Percentiles rank a stretch among this genome's conserved stretches.
Conservation (phyloP, 495 filamentous ascomycete genomes). For the Tuber borchii region DNA sequence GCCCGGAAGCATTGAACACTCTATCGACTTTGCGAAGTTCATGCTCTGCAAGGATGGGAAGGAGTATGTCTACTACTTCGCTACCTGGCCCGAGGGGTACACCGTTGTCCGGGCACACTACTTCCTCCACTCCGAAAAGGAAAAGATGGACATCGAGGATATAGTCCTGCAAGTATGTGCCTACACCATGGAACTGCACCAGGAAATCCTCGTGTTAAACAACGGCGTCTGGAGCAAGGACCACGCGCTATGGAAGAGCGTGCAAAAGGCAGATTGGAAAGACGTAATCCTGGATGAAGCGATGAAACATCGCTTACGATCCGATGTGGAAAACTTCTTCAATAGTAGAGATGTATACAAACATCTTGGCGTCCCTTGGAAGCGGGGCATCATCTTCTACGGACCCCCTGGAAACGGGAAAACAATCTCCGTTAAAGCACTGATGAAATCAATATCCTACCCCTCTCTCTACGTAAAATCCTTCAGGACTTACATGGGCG, state of each 20-base stretch:
- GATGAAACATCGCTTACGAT: conserved; percentile 56
- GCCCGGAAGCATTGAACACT: conserved; percentile 46
- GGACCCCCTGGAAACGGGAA: conserved; percentile 57
- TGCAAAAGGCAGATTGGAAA: conserved; percentile 55
- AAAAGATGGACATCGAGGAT: conserved; percentile 46
- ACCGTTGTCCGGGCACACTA: conserved; percentile 44
- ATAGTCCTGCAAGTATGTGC: conserved; percentile 50
- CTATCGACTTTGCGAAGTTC: conserved; percentile 51
- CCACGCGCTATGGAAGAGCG: conserved; percentile 52
- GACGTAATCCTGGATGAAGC: conserved; percentile 58
- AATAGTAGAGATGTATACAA: conserved; percentile 50
- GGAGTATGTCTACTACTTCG: conserved; percentile 53
- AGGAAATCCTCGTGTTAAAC: conserved; percentile 62
- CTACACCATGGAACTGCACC: conserved; percentile 51
- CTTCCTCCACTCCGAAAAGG: conserved; percentile 47
- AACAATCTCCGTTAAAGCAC: conserved; percentile 62
- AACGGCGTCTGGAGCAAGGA: conserved; percentile 55
- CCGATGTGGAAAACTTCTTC: conserved; percentile 59
- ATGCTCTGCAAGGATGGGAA: conserved; percentile 49
- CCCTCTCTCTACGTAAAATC: conserved; percentile 55
- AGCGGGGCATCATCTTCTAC: conserved; percentile 50
- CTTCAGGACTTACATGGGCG: conserved; percentile 44
- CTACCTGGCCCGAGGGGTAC: conserved; percentile 48
- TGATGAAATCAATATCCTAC: conserved; percentile 54
- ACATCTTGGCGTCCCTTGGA: conserved; percentile 59